phyloP scores from a whole-genome alignment of 192 early-diverging fungal genomes.

The Allomyces macrogynus region DNA sequence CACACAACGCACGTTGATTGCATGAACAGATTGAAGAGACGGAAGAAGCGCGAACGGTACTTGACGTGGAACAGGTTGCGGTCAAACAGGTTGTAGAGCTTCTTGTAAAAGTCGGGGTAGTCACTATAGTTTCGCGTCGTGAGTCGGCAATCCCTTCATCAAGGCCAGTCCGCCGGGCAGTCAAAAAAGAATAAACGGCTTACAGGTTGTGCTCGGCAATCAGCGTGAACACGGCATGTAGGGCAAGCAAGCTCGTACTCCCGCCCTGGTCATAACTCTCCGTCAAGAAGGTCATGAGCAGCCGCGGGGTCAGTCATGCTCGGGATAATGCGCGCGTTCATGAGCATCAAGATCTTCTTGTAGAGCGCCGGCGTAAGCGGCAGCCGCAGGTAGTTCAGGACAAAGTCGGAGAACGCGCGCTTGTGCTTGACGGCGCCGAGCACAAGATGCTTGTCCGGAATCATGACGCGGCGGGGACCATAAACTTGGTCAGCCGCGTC shows the following conservation, averaged over 20 bases:
- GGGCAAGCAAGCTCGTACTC: slow-evolving; percentile 66
- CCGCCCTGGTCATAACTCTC: slow-evolving; percentile 77
- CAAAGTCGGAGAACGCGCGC: slow-evolving; percentile 54
- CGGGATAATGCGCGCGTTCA: slow-evolving; percentile 83
- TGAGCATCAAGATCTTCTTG: slow-evolving; percentile 53
- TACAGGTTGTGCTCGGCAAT: slow-evolving; percentile 88
- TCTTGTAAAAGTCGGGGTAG: slow-evolving; percentile 93
- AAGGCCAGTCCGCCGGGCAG: neutral
- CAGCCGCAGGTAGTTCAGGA: slow-evolving; percentile 53
- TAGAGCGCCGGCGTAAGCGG: slow-evolving; percentile 51
- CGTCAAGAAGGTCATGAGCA: slow-evolving; percentile 85
- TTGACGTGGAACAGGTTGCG: slow-evolving; percentile 76
- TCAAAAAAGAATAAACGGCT: slow-evolving; percentile 5
- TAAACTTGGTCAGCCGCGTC: slow-evolving; percentile 2
- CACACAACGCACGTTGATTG: slow-evolving; percentile 42
- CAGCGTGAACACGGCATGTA: slow-evolving; percentile 89
- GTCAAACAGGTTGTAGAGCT: slow-evolving; percentile 83
- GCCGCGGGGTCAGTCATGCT: slow-evolving; percentile 50
- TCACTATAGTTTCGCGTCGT: slow-evolving; percentile 27
- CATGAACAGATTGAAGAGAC: slow-evolving; percentile 73
- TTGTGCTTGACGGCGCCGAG: slow-evolving; percentile 33
- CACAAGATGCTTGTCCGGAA: slow-evolving; percentile 8
- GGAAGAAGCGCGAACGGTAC: slow-evolving; percentile 87
- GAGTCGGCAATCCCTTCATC: neutral
- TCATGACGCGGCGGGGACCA: slow-evolving; percentile 1